These are phyloP conservation scores for Gaertneriomyces semiglobifer DNA, from an alignment of 192 early-diverging fungal species.

Conservation along the genomic window DNA sequence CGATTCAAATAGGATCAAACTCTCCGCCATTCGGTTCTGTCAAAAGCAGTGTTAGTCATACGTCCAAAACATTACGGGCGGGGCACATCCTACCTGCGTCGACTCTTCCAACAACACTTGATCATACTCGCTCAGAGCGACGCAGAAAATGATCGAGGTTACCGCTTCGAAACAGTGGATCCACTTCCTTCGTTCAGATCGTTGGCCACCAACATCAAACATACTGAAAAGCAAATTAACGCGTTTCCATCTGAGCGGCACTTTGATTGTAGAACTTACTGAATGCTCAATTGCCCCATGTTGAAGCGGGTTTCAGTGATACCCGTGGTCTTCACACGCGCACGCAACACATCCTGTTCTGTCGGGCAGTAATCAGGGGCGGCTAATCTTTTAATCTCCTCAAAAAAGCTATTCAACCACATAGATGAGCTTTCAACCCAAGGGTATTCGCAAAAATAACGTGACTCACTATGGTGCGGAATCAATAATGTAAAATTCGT, in stretches of 20 bases:
- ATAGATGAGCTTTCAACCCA: neutral
- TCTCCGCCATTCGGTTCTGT: conserved; percentile 90
- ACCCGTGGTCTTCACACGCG: conserved; percentile 63
- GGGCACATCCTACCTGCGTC: conserved; percentile 27
- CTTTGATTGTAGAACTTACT: conserved; percentile 23
- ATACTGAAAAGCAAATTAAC: conserved; percentile 40
- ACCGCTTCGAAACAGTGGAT: conserved; percentile 84
- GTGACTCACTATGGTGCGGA: conserved; percentile 79
- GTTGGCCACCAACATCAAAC: conserved; percentile 85
- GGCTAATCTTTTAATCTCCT: conserved; percentile 45
- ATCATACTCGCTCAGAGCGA: conserved; percentile 90
- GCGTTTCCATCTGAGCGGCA: neutral
- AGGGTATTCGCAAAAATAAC: neutral
- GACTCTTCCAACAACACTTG: conserved; percentile 83
- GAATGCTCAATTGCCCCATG: conserved; percentile 44
- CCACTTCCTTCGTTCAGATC: conserved; percentile 83
- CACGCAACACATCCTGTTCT: conserved; percentile 62
- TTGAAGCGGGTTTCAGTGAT: conserved; percentile 63
- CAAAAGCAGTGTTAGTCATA: conserved; percentile 11
- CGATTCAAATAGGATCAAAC: conserved; percentile 84
- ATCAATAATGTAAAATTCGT: conserved; percentile 88
- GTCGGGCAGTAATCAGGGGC: conserved; percentile 53
- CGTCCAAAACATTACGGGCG: neutral
- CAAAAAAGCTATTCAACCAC: conserved; percentile 13
- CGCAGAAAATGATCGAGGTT: conserved; percentile 90